Base-by-base conservation (phyloP, 2,329 filamentous ascomycete genomes). In the Eutypa lata region DNA sequence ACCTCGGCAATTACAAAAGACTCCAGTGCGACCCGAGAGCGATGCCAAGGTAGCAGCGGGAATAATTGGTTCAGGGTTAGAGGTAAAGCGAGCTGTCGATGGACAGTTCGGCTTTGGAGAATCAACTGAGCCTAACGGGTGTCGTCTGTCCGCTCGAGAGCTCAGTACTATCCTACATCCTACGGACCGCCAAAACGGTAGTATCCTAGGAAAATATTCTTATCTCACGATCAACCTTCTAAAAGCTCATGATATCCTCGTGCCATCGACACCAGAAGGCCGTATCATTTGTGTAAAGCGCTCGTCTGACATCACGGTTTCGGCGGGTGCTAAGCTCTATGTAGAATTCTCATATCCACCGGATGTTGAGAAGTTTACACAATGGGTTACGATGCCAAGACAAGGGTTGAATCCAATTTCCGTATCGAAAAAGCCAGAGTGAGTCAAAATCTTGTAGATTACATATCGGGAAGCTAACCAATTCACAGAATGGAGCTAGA, bases 81-180 rank as follows among this genome's bases (percentile, higher is more conserved):
- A 51, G 28, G 53, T 66, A 21, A 10, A 49, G 43, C 60, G 56
- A 21, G 64, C 59, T 22, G 56, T 58, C 16, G 65, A 59, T 42
- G 65, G 65, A 16, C 13, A 21, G 5, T 53, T 38, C 42, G 50
- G 52, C n/a, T 67, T 66, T 47, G 52, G 52, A 24, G n/a, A 52
- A 8, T 44, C 48, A 6, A 44, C 31, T 19, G 47, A 51, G 47
- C 48, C 47, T 5, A 35, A 57, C 18, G 26, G 49, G 48, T 64
- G 59, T 45, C 58, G 53, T 19, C 55, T 68, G 16, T 58, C 55
- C 33, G 28, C 61, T 31, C 51, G 53, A 45, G 53, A 60, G 24
- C 43, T 63, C 18, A 63, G 61, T 37, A 51, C 57, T 26, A 60
- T 62, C 19, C 56, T 68, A 24, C 53, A 53, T 18, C 63, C 65